Evolutionary conservation across 2,329 filamentous ascomycete genomes (phyloP).

Genomic region (Fusarium lyarnte): DNA sequence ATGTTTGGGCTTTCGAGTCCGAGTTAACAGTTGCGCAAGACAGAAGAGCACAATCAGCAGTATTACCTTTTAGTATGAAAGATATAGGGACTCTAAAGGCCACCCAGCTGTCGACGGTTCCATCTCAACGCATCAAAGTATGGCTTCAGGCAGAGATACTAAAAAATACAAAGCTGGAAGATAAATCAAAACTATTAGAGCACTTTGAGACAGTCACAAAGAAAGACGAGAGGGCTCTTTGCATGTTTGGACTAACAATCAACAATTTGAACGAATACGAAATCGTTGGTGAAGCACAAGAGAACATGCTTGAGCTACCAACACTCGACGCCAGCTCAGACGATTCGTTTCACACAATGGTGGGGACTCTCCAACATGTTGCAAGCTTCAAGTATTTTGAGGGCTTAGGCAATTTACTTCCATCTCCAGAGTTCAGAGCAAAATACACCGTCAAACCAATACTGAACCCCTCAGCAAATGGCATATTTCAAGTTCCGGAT

Average conservation of each 20-base stretch:
- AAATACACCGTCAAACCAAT: fast-evolving
- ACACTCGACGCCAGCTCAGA: fast-evolving
- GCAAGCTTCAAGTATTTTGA: not conserved
- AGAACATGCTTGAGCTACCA: not conserved
- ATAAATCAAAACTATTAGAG: fast-evolving
- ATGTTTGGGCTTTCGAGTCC: not conserved
- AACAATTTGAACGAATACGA: fast-evolving
- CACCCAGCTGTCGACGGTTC: not conserved
- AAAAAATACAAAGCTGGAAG: fast-evolving
- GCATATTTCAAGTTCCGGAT: fast-evolving
- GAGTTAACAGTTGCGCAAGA: fast-evolving
- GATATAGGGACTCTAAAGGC: fast-evolving
- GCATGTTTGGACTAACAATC: fast-evolving
- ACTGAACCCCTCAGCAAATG: fast-evolving
- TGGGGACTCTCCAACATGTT: not conserved
- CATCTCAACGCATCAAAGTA: fast-evolving
- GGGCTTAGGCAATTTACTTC: fast-evolving
- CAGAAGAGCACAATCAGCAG: fast-evolving
- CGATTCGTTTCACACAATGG: fast-evolving
- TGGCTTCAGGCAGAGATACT: fast-evolving
- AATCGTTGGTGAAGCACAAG: not conserved
- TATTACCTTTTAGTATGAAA: not conserved
- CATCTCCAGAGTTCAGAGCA: fast-evolving
- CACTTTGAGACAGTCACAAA: fast-evolving
- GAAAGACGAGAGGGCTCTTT: fast-evolving